phyloP scores from a whole-genome alignment of 2,329 filamentous ascomycete genomes.

The Monascus ruber region DNA sequence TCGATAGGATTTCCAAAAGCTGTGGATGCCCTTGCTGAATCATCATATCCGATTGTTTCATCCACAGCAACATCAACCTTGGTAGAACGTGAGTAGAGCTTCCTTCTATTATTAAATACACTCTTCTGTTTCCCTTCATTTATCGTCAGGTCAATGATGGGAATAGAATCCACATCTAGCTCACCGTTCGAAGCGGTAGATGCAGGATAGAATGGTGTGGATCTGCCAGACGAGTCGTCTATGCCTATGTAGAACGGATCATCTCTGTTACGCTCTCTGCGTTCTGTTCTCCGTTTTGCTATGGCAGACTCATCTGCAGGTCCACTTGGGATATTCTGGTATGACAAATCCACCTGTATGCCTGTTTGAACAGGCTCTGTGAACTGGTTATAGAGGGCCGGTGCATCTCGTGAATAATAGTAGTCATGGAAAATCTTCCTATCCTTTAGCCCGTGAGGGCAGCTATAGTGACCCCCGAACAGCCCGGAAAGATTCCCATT shows the following conservation, averaged over 20 bases:
- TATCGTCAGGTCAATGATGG: slow-evolving; percentile 84
- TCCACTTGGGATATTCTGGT: slow-evolving; percentile 19
- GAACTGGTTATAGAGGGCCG: slow-evolving; percentile 8
- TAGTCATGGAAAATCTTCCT: slow-evolving; percentile 31
- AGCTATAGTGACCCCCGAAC: slow-evolving; percentile 45
- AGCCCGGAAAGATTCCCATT: slow-evolving; percentile 61
- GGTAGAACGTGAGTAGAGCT: slow-evolving; percentile 37
- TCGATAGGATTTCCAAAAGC: slow-evolving; percentile 16
- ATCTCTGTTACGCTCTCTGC: slow-evolving; percentile 72
- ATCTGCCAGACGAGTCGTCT: slow-evolving; percentile 45
- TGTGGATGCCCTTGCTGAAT: slow-evolving; percentile 31
- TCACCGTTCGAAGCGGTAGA: slow-evolving; percentile 61
- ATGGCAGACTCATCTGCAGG: slow-evolving; percentile 58
- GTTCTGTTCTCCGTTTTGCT: slow-evolving; percentile 62
- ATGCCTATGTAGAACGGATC: slow-evolving; percentile 86
- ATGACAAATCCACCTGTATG: slow-evolving; percentile 18
- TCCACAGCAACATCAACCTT: slow-evolving; percentile 60
- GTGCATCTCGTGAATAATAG: slow-evolving; percentile 25
- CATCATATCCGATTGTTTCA: slow-evolving; percentile 51
- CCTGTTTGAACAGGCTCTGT: slow-evolving; percentile 11
- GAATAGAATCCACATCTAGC: slow-evolving; percentile 86
- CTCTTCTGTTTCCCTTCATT: slow-evolving; percentile 27
- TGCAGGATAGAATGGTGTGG: slow-evolving; percentile 70
- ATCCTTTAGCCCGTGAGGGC: slow-evolving; percentile 37
- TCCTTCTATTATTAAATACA: slow-evolving; percentile 11